These are phyloP conservation scores for Blastomyces parvus DNA, from an alignment of 2,329 filamentous ascomycete genomes.

Conservation along the genomic window DNA sequence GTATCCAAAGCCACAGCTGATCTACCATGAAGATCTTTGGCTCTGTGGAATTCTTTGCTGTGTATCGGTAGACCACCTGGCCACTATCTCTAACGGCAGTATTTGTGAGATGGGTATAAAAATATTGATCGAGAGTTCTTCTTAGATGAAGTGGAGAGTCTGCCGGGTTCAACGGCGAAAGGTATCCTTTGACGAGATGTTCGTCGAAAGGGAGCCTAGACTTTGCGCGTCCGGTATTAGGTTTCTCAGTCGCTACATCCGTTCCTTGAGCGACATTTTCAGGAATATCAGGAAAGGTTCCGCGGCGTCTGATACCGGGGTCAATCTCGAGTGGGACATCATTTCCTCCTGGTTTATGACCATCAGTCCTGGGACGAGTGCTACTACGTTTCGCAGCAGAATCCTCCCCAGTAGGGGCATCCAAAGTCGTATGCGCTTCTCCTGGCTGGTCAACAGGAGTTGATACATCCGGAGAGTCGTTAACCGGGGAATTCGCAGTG, in stretches of 20 bases:
- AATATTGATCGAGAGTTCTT: conserved; percentile 56
- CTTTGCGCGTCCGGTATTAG: background rate
- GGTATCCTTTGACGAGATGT: conserved; percentile 7
- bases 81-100: conserved; percentile 51
- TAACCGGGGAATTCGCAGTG: background rate
- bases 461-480: background rate
- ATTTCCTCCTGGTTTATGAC: background rate
- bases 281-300: background rate
- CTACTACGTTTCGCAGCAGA: background rate
- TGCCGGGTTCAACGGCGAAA: background rate
- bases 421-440: no score
- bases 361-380: background rate
- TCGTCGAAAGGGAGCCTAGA: background rate
- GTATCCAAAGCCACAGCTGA: conserved; percentile 57
- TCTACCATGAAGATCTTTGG: conserved; percentile 60
- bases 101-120: conserved; percentile 49
- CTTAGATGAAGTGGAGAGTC: conserved; percentile 1
- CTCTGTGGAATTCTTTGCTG: conserved; percentile 33
- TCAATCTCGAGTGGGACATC: background rate
- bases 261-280: background rate
- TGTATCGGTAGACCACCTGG: conserved; percentile 56
- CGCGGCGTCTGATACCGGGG: background rate
- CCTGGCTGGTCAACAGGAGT: background rate
- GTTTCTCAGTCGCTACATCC: background rate
- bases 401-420: background rate